phyloP scores from a whole-genome alignment of 805 yeast species.

The Torulaspora delbrueckii region DNA sequence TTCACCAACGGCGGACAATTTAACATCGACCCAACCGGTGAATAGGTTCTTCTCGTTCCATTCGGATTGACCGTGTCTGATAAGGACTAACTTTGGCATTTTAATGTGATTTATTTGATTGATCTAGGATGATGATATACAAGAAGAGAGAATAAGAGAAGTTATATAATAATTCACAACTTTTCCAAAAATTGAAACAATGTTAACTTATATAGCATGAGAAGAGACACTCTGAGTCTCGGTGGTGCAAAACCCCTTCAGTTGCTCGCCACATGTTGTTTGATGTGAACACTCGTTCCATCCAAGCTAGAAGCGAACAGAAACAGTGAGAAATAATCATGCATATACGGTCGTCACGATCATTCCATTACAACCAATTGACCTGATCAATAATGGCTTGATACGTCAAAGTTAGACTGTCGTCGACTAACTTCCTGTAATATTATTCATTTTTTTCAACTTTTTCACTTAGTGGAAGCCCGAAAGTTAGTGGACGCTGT shows the following conservation, averaged over 20 bases:
- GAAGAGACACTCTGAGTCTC: neutral
- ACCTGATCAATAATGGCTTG: neutral
- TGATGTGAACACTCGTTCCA: neutral
- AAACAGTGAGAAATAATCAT: constrained; percentile 1
- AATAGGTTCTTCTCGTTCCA: constrained; percentile 97
- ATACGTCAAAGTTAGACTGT: neutral
- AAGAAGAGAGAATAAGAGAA: neutral
- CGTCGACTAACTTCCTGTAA: neutral
- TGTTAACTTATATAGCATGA: constrained; percentile 2
- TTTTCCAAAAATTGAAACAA: neutral
- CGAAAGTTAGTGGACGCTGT: constrained; percentile 2
- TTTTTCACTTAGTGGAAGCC: constrained; percentile 6
- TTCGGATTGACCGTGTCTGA: constrained; percentile 99
- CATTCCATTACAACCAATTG: neutral
- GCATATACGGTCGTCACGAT: constrained; percentile 7
- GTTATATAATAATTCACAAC: neutral
- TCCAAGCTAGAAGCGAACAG: neutral
- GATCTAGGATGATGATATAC: constrained; percentile 1
- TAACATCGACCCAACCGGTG: constrained; percentile 98
- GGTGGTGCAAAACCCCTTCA: constrained; percentile 5
- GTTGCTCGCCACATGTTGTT: constrained; percentile 6
- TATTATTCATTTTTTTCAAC: neutral
- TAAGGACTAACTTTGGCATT: constrained; percentile 72
- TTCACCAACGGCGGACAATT: constrained; percentile 75
- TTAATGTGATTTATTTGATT: neutral